phyloP scores from a whole-genome alignment of 1,284 basidiomycete genomes.

The Ceratobasidium sp. region DNA sequence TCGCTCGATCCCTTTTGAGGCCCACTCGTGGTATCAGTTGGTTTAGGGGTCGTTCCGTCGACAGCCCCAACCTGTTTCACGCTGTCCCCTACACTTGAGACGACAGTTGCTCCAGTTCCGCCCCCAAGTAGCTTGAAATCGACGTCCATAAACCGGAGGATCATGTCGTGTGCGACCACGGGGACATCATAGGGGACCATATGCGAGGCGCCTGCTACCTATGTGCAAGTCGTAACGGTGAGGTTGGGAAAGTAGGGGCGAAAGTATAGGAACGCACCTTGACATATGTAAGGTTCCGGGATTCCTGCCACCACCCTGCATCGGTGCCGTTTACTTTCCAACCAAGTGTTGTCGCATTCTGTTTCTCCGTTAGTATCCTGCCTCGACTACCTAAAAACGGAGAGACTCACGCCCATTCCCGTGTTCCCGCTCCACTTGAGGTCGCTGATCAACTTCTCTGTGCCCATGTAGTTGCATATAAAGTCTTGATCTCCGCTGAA shows the following conservation, averaged over 20 bases:
- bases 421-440: constrained; percentile 85
- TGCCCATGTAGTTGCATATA: constrained; percentile 94
- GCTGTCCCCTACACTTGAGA: constrained; percentile 75
- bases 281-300: constrained; percentile 92
- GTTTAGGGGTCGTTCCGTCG: constrained; percentile 51
- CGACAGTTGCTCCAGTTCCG: constrained; percentile 68
- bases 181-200: constrained; percentile 95
- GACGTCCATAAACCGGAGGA: constrained; percentile 91
- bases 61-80: constrained; percentile 58
- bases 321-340: constrained; percentile 83
- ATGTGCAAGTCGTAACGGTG: background rate
- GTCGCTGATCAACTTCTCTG: constrained; percentile 83
- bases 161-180: constrained; percentile 94
- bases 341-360: constrained; percentile 73
- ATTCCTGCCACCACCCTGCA: constrained; percentile 90
- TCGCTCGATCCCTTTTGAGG: constrained; percentile 57
- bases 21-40: constrained; percentile 50
- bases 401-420: constrained; percentile 77
- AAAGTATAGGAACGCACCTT: constrained; percentile 60
- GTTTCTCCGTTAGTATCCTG: constrained; percentile 6
- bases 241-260: background rate
- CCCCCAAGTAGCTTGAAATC: constrained; percentile 84
- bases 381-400: background rate
- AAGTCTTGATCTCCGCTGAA: constrained; percentile 96
- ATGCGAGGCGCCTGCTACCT: constrained; percentile 90